Base-by-base conservation (phyloP, 805 yeast species). In the Starmerella stigmatis region DNA sequence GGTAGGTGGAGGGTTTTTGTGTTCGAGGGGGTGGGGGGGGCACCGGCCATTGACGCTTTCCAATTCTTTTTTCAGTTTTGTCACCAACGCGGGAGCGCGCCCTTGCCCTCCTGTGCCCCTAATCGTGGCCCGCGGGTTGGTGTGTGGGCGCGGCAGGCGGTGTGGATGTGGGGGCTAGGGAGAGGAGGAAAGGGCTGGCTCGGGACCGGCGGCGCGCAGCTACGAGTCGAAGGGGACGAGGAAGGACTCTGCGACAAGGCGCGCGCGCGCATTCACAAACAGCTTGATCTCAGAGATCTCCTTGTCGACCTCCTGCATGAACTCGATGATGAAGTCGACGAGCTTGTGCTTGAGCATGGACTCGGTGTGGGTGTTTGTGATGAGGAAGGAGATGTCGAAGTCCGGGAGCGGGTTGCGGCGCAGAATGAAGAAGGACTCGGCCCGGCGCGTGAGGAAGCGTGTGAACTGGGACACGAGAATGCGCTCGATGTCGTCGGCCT, bases 221-320 rank as follows among this genome's bases (percentile, higher is more conserved):
- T 41, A 49, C 23, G 45, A 83, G 60, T 85, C 94, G 60, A 86
- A 86, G 42, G 92, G 94, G 34, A 88, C 82, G 56, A 89, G 72
- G 64, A 86, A 89, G 7, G 95, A 89, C 65, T 92, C 98, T 22
- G 98, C 98, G 40, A 86, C 94, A 50, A 86, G 89, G 70, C 98
- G 81, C 12, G 98, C 98, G 61, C 98, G 77, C 12, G 98, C 96
- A 61, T 92, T 92, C 63, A 92, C 75, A 64, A 89, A 92, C 64
- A 92, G 73, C 67, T 92, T 92, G 94, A 92, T 92, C 64, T 92
- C 98, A 65, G 96, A 85, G 60, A 92, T 92, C 65, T 92, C 98
- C 69, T 86, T 89, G 65, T 92, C 98, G 16, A 92, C 98, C 60
- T 88, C 98, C 65, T 92, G 97, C 97, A 92, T 88, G 64, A 92